Percentiles rank a stretch among this genome's conserved stretches.
Evolutionary conservation across 2,329 filamentous ascomycete species (phyloP).

Genomic region (Dothistroma pini): DNA sequence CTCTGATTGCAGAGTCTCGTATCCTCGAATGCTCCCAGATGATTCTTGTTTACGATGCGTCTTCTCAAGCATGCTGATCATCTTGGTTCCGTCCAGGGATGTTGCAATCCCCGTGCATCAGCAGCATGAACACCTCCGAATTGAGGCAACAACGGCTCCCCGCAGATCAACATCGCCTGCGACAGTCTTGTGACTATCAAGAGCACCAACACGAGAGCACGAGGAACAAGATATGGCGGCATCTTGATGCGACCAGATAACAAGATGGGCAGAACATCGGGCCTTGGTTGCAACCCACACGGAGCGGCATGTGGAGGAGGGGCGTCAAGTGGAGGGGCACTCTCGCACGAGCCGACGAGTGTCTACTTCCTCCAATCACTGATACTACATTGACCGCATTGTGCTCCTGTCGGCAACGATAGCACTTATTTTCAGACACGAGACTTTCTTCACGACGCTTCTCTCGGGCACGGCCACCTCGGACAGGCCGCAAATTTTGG

Average conservation of each 20-base stretch:
- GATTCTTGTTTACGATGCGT: neutral
- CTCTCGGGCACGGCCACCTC: neutral
- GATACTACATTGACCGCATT: slow-evolving; percentile 1
- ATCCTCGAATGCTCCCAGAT: neutral
- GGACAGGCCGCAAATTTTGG: neutral
- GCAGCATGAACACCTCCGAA: neutral
- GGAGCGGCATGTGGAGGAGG: neutral
- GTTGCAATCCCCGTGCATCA: neutral
- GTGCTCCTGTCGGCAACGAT: neutral
- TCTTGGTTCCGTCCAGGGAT: neutral
- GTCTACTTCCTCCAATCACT: slow-evolving; percentile 4
- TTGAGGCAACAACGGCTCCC: neutral
- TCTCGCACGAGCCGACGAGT: neutral
- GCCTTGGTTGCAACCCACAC: neutral
- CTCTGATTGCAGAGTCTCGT: neutral
- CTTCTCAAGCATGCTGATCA: neutral
- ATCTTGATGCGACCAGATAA: neutral
- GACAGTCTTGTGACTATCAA: neutral
- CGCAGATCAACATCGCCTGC: neutral
- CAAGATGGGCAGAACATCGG: neutral
- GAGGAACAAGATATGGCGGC: neutral
- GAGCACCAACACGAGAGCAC: neutral
- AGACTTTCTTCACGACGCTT: neutral
- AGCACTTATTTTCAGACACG: neutral
- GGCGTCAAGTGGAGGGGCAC: neutral